Evolutionary conservation across 2,329 filamentous ascomycete genomes (phyloP).

Genomic region (Cladobotryum mycophilum): DNA sequence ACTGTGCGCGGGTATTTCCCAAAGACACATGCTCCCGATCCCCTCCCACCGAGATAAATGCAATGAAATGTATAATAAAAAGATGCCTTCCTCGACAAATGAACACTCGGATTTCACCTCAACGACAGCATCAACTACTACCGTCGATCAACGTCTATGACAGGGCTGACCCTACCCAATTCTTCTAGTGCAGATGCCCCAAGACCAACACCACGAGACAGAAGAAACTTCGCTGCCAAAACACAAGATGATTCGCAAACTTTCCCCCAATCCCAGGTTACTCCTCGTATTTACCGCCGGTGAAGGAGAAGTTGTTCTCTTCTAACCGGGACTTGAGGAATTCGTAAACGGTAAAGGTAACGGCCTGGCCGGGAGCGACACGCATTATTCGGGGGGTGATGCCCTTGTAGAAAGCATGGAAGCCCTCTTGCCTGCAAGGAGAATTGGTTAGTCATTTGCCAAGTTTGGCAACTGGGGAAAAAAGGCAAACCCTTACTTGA

Average conservation of each 20-base stretch:
- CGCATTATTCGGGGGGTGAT: constrained; percentile 97
- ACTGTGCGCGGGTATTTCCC: constrained; percentile 23
- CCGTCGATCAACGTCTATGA: neutral
- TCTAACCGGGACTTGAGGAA: constrained; percentile 68
- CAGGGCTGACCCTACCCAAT: constrained; percentile 11
- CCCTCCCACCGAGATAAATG: constrained; percentile 1
- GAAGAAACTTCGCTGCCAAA: constrained; percentile 6
- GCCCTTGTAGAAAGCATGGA: constrained; percentile 96
- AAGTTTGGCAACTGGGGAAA: neutral
- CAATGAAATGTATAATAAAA: constrained; percentile 3
- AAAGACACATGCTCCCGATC: constrained; percentile 19
- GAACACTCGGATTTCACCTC: neutral
- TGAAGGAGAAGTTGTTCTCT: constrained; percentile 53
- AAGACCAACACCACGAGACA: neutral
- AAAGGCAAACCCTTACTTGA: constrained; percentile 50
- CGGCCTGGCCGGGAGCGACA: constrained; percentile 88
- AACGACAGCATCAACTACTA: neutral
- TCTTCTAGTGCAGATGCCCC: constrained; percentile 8
- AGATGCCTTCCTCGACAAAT: neutral
- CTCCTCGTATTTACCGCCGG: constrained; percentile 62
- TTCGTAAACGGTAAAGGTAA: constrained; percentile 73
- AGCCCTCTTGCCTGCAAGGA: constrained; percentile 69
- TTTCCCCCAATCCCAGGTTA: constrained; percentile 21
- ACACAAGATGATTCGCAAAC: neutral
- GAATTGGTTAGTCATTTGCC: neutral